Conservation (phyloP, 2,329 filamentous ascomycete species). For the Harringtonia lauricola region DNA sequence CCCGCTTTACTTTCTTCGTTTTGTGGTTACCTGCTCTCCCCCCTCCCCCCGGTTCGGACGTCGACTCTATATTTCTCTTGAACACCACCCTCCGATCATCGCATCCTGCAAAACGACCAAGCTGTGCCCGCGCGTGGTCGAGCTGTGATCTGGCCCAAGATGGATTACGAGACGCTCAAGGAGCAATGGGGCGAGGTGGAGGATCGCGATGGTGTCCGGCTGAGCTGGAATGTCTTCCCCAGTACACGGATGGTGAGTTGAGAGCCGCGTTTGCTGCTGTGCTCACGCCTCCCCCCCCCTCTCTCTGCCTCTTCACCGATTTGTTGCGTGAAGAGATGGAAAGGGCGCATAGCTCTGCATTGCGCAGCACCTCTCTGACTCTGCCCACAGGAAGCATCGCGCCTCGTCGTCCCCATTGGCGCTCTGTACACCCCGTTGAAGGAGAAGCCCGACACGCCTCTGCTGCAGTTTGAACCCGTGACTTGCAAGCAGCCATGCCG, state of each 20-base stretch:
- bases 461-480: constrained; percentile 92
- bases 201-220: constrained; percentile 86
- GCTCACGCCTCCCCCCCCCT: too few species aligned
- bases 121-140: too few species aligned
- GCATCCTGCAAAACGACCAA: neutral
- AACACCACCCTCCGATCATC: neutral
- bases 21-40: neutral
- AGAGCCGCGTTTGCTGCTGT: too few species aligned
- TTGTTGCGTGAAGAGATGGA: too few species aligned
- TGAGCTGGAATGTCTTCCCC: constrained; percentile 98
- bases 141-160: constrained; percentile 22
- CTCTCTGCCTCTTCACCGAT: too few species aligned
- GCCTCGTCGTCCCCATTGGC: constrained; percentile 90
- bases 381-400: constrained; percentile 66
- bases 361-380: neutral
- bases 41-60: too few species aligned
- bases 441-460: constrained; percentile 79
- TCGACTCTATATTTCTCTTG: too few species aligned
- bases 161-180: constrained; percentile 91
- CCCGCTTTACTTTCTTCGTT: neutral
- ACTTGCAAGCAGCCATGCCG: constrained; percentile 94
- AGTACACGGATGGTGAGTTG: constrained; percentile 83
- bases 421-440: constrained; percentile 93
- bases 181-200: constrained; percentile 96
- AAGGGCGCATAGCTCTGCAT: too few species aligned